Base-by-base conservation (phyloP, 2,329 filamentous ascomycete species). In the Lasiodiplodia gonubiensis region DNA sequence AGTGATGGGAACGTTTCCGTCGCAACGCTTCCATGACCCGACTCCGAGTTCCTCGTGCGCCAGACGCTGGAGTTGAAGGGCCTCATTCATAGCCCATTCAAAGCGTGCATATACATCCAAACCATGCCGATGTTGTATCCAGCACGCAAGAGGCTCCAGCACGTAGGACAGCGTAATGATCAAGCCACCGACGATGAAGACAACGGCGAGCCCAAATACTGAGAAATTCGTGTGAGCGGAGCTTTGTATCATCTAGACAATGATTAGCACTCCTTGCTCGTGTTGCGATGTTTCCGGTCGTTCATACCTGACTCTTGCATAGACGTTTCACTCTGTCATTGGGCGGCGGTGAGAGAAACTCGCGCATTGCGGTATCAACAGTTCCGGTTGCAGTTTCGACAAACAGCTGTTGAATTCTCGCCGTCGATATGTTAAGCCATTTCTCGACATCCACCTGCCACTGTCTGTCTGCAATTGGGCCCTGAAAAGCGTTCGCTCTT, bases 131-230 rank as follows among this genome's bases (percentile, higher is more conserved):
- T 49, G 33, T 49, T 71, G 70, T 21, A 68, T 53, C n/a, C 23
- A 59, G 5, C 53, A 49, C 2, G 66, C 64, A 11, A 66, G 16
- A 8, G 14, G 51, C 2, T 68, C 67, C 12, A 71, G 35, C 4
- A 63, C 27, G 11, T 53, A 30, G 37, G 67, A 69, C 5, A 73
- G 61, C 3, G 71, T 33, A 21, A 75, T 71, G 35, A 74, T 54
- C 12, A 74, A 12, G 7, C 66, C 63, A 37, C 73, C 72, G 10
- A 72, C 66, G 14, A 51, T 53, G 10, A 75, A 68, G 2, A 71
- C 72, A 2, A 73, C 68, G 4, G 55, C 67, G 70, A 75, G 71
- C 27, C 72, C 73, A 4, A 75, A 68, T 12, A 74, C 68, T 25
- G 67, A 71, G 39, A 75, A 68, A n/a, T 65, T 69, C 39, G 70